A percentile compares a stretch with the other conserved stretches of the same genome.
Conservation (phyloP, 768 basidiomycete genomes). For the Phylloporus arenicola region DNA sequence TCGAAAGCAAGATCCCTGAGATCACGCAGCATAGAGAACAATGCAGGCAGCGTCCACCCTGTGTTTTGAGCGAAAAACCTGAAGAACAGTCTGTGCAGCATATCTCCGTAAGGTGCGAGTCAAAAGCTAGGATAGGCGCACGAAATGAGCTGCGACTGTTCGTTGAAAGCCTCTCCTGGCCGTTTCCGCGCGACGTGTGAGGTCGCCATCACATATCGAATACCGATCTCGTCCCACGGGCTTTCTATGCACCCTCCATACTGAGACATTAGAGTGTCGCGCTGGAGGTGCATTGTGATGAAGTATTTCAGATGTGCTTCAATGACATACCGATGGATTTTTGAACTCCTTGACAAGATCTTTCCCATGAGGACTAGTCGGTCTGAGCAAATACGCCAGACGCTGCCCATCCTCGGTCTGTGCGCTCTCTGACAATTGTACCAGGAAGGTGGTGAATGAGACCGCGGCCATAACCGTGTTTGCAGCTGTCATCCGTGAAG, state of each 20-base stretch:
- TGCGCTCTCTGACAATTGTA: slow-evolving; percentile 57
- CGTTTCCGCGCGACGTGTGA: slow-evolving; percentile 64
- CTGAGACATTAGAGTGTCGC: slow-evolving; percentile 14
- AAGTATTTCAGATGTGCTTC: not conserved
- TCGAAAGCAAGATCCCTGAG: slow-evolving; percentile 82
- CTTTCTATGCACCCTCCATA: slow-evolving; percentile 58
- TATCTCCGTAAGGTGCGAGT: not conserved
- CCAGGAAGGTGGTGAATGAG: slow-evolving; percentile 55
- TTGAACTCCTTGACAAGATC: slow-evolving; percentile 68
- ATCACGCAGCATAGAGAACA: slow-evolving; percentile 79
- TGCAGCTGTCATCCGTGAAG: not conserved
- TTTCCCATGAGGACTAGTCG: slow-evolving; percentile 73
- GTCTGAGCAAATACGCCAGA: slow-evolving; percentile 69
- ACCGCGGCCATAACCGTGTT: slow-evolving; percentile 28
- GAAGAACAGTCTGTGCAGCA: slow-evolving; percentile 55
- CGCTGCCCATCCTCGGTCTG: slow-evolving; percentile 59
- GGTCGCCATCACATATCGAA: slow-evolving; percentile 76
- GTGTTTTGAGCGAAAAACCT: slow-evolving; percentile 76
- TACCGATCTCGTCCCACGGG: slow-evolving; percentile 85
- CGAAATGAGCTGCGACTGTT: slow-evolving; percentile 72
- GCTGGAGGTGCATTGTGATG: slow-evolving; percentile 35
- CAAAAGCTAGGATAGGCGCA: slow-evolving; percentile 37
- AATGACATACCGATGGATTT: slow-evolving; percentile 42
- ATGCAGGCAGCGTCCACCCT: slow-evolving; percentile 79
- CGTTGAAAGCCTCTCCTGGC: slow-evolving; percentile 71